Evolutionary conservation across 176 grass and related monocot species (phyloP), one percentile per base, ranked within the genome.

Genomic region (Metroxylon sagu): DNA sequence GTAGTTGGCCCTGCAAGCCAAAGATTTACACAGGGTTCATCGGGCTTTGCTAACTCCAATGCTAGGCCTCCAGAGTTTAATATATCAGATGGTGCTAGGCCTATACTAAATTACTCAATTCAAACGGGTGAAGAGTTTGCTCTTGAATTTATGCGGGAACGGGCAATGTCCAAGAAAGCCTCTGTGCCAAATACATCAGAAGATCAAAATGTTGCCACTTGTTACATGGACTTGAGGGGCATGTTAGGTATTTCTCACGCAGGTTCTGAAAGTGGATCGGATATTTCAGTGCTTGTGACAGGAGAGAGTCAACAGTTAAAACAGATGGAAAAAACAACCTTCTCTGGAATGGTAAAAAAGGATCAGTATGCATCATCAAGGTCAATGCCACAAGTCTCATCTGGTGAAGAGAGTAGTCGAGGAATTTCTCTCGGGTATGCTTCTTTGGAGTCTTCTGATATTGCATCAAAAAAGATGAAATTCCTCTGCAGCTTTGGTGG

Each of bases 81-180:
- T 61, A 59, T 48, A 19, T 72, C 76, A 31, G 53, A 65, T 49
- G 35, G 52, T 16, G 10, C 28, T 54, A 83, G 76, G 72, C 88
- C 94, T 68, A 88, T 92, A 3, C 84, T 98, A 55, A 98, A 98
- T 67, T 98, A 77, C 72, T 98, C 94, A 57, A 98, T 98, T 74
- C 91, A 96, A 62, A 98, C 94, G 0, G 94, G 94, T 19, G 94
- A 98, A 62, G 94, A 93, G 51, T 98, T 98, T 60, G 81, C 93
- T 17, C 66, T 98, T 64, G 94, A 98, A 57, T 98, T 98, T 68
- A 93, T 98, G 94, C 73, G 85, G 62, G 89, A 95, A 48, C 85
- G 89, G 48, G 79, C 74, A 73, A 83, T 89, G 48, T 55, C 87
- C 62, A 88, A 89, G 71, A 98, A 91, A 25, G 56, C 76, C 18